These are phyloP conservation scores for Rhamnella rubrinervis DNA, from an alignment of 331 rosid species.

Conservation along the genomic window DNA sequence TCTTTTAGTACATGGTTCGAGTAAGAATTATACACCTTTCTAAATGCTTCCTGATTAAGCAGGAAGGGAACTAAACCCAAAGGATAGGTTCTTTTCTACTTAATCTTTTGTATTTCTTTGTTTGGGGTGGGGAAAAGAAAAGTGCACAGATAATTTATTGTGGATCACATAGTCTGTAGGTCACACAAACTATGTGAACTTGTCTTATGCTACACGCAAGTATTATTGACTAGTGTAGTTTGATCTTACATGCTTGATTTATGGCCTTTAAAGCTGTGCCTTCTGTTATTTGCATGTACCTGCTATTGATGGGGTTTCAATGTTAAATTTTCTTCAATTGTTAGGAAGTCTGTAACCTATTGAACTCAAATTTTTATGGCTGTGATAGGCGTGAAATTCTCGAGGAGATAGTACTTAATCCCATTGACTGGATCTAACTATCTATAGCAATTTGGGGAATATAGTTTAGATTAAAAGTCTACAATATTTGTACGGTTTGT, in stretches of 20 bases:
- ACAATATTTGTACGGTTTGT: too few species aligned
- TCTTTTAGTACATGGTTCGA: not conserved
- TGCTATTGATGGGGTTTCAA: not conserved
- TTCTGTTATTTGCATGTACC: conserved; percentile 15
- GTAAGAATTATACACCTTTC: too few species aligned
- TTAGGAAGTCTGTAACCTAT: not conserved
- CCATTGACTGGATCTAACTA: conserved; percentile 59
- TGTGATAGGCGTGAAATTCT: conserved; percentile 81
- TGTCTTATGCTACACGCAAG: conserved; percentile 78
- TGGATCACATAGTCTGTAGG: too few species aligned
- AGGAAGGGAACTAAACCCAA: too few species aligned
- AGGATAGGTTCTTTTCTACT: too few species aligned
- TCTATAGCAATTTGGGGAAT: too few species aligned
- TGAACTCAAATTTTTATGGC: conserved; percentile 17
- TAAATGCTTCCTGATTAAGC: too few species aligned
- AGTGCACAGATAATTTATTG: too few species aligned
- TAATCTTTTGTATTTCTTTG: too few species aligned
- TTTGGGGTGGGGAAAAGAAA: too few species aligned
- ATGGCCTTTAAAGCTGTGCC: conserved; percentile 10
- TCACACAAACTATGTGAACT: conserved; percentile 87
- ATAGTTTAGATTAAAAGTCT: too few species aligned
- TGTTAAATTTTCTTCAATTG: not conserved
- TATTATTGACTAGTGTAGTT: conserved; percentile 29
- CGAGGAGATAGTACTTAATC: conserved; percentile 68
- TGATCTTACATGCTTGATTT: conserved; percentile 12